phyloP scores from a whole-genome alignment of 441 rosid genomes.

The Jatropha multifida region DNA sequence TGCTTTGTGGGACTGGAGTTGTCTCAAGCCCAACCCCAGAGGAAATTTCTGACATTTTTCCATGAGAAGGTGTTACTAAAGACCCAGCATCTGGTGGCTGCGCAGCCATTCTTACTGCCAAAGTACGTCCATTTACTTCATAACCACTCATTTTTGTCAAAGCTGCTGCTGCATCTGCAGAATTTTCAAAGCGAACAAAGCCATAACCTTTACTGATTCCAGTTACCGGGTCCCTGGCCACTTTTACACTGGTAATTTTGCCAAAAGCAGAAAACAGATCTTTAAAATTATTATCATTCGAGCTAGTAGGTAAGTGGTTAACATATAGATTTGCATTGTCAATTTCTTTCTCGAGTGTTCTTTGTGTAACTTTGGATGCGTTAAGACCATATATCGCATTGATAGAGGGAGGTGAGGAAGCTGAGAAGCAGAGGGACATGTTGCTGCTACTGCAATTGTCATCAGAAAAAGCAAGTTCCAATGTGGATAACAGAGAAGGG shows the following conservation, averaged over 20 bases:
- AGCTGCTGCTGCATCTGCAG: neutral
- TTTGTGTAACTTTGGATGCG: neutral
- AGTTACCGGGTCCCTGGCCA: neutral
- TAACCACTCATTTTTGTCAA: conserved; percentile 3
- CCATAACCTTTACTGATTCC: conserved; percentile 1
- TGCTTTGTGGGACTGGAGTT: neutral
- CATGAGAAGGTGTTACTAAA: neutral
- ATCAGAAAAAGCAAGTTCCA: neutral
- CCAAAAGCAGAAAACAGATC: conserved; percentile 6
- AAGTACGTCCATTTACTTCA: conserved; percentile 1
- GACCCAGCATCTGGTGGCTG: neutral
- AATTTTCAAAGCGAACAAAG: conserved; percentile 9
- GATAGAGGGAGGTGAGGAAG: neutral
- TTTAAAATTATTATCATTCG: neutral
- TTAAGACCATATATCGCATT: neutral
- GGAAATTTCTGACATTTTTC: neutral
- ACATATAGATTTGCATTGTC: neutral
- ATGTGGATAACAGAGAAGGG: neutral
- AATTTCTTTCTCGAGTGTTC: neutral
- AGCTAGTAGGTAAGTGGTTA: neutral
- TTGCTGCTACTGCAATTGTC: neutral
- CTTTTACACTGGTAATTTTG: conserved; percentile 1
- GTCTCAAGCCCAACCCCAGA: neutral
- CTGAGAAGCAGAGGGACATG: neutral
- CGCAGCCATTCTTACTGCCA: neutral